Evolutionary conservation across 805 yeast genomes (phyloP).

Genomic region (Maudiozyma serrabonitensis): DNA sequence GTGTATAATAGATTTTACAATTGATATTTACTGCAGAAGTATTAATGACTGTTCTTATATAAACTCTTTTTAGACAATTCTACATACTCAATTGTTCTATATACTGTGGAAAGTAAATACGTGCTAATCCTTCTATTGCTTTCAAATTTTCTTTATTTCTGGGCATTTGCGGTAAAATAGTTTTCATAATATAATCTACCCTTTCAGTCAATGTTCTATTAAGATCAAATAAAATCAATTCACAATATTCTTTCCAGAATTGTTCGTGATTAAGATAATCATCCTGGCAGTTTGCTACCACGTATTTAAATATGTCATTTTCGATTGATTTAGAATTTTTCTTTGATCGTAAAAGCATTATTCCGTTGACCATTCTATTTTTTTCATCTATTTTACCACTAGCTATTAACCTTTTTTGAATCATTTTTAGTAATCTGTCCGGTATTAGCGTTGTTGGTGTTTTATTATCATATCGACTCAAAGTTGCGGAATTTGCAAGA

Average conservation of each 20-base stretch:
- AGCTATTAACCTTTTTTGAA: constrained; percentile 14
- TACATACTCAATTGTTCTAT: no score
- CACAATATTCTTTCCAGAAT: constrained; percentile 25
- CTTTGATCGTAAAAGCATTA: constrained; percentile 19
- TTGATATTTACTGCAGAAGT: not conserved
- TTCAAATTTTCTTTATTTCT: constrained; percentile 1
- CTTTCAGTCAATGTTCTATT: constrained; percentile 19
- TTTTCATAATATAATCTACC: constrained; percentile 14
- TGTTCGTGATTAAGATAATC: constrained; percentile 13
- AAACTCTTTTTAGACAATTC: no score
- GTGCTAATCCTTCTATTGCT: constrained; percentile 12
- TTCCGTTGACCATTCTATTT: constrained; percentile 10
- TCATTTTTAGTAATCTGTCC: constrained; percentile 6
- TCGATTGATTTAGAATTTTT: constrained; percentile 17
- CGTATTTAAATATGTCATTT: constrained; percentile 13
- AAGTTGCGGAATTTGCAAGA: constrained; percentile 5
- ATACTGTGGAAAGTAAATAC: constrained; percentile 24
- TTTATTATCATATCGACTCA: constrained; percentile 13
- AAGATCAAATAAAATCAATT: constrained; percentile 19
- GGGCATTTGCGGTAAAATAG: constrained; percentile 16
- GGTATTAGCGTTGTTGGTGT: constrained; percentile 5
- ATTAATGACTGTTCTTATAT: no score
- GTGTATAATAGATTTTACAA: not conserved
- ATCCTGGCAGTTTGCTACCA: constrained; percentile 11
- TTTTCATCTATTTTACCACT: constrained; percentile 12